These are phyloP conservation scores for Ophiocytium majus DNA, from an alignment of 352 stramenopile species.

Conservation along the genomic window DNA sequence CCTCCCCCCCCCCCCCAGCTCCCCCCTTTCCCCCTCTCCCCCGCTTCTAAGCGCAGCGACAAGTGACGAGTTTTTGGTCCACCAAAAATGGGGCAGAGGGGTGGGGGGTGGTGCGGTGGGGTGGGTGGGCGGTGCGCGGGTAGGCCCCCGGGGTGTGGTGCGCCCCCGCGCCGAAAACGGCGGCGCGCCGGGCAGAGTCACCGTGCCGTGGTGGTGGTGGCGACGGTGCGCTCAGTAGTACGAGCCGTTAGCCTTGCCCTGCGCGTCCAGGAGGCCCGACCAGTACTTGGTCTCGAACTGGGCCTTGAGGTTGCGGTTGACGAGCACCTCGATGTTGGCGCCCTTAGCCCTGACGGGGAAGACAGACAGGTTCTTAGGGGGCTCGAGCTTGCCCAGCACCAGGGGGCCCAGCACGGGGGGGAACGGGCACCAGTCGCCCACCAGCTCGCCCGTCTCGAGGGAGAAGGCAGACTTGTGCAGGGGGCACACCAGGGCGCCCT, in stretches of 20 bases:
- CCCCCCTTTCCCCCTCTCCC: too few species aligned
- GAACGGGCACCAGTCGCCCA: slow-evolving; percentile 61
- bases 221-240: slow-evolving; percentile 60
- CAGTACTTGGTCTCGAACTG: slow-evolving; percentile 61
- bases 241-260: slow-evolving; percentile 60
- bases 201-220: too few species aligned
- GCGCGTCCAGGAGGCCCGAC: slow-evolving; percentile 57
- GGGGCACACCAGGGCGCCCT: slow-evolving; percentile 59
- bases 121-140: too few species aligned
- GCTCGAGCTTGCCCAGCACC: slow-evolving; percentile 59
- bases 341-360: slow-evolving; percentile 57
- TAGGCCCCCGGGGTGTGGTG: too few species aligned
- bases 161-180: too few species aligned
- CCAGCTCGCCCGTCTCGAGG: slow-evolving; percentile 57
- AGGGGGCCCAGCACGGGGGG: slow-evolving; percentile 58
- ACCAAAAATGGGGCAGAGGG: too few species aligned
- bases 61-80: too few species aligned
- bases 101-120: too few species aligned
- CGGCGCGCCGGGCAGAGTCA: too few species aligned
- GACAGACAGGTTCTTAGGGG: slow-evolving; percentile 57
- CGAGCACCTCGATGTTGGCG: slow-evolving; percentile 55
- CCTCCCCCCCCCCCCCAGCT: too few species aligned
- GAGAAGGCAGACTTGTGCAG: slow-evolving; percentile 60
- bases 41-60: too few species aligned
- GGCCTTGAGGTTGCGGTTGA: slow-evolving; percentile 59